Evolutionary conservation across 2,329 filamentous ascomycete species (phyloP).

Genomic region (Penicillium hordei): DNA sequence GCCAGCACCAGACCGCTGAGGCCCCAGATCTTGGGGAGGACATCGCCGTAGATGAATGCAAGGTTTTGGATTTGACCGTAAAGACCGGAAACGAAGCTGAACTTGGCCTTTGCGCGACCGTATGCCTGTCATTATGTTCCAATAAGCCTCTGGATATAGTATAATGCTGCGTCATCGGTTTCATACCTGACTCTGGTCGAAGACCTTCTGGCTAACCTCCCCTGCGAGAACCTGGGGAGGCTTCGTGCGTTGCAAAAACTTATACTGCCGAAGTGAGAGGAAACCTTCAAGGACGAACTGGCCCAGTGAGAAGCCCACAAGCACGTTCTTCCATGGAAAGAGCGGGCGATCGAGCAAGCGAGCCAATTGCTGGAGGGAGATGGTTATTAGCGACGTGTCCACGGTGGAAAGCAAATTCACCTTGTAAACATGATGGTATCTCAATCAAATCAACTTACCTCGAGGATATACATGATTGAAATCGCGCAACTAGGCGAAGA

Average conservation of each 20-base stretch:
- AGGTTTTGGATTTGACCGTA: constrained; percentile 87
- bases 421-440: constrained; percentile 5
- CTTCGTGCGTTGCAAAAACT: constrained; percentile 73
- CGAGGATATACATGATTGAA: constrained; percentile 38
- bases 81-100: constrained; percentile 74
- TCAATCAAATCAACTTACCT: constrained; percentile 25
- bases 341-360: constrained; percentile 83
- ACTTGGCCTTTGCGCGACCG: constrained; percentile 92
- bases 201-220: constrained; percentile 85
- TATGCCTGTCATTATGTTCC: constrained; percentile 61
- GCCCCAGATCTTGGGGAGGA: constrained; percentile 87
- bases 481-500: constrained; percentile 18
- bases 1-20: constrained; percentile 73
- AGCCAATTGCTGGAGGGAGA: constrained; percentile 62
- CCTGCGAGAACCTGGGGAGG: constrained; percentile 83
- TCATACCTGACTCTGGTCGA: constrained; percentile 81
- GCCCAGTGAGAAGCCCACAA: constrained; percentile 88
- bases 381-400: constrained; percentile 14
- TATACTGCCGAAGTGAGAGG: constrained; percentile 86
- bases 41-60: constrained; percentile 83
- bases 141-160: neutral
- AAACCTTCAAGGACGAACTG: constrained; percentile 90
- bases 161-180: neutral
- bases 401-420: constrained; percentile 11
- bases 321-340: constrained; percentile 97